Evolutionary conservation across 1,284 basidiomycete species (phyloP), one percentile per base, ranked within the genome.

Genomic region (Pascua guehoae): DNA sequence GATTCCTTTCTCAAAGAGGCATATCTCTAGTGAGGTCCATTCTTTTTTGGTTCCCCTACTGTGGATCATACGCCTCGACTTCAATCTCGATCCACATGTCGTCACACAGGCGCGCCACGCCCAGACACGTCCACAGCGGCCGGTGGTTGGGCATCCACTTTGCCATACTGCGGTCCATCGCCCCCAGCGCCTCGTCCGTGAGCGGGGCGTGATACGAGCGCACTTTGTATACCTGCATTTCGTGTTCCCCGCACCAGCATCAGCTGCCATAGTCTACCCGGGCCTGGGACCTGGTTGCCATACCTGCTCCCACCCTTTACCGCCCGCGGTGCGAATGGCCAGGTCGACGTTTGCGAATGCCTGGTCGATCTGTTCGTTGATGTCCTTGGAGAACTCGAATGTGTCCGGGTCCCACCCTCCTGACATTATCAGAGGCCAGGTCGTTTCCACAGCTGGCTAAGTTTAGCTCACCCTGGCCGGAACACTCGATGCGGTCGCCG

Each of bases 51-150:
- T 4, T 41, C 12, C 17, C 2, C 44, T 54, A 47, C 52, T 50
- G 44, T n/a, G 49, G 52, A 16, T 49, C 57, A 17, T 65, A 56
- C 2, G 69, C 69, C 12, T 43, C 53, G 4, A 69, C 68, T 50
- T 71, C 66, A 32, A 70, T 63, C 60, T 71, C 71, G 10, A 67
- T 65, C 24, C 50, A 49, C 69, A 70, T 69, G n/a, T 61, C 63
- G 5, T 57, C 50, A 1, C 52, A 68, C 8, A 70, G 57, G 16
- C 44, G 18, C 9, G 56, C 17, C 2, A 71, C 66, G 4, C 66
- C 68, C 2, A 69, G 32, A 40, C 54, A 59, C 0, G 68, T 70
- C 68, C 68, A 73, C 12, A 69, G 40, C 4, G 71, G 68, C 38
- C 60, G 43, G 53, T 70, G 66, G 38, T 67, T 50, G 1, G 65